Base-by-base conservation (phyloP, 805 yeast species). In the Jamesozyma spencerorum region DNA sequence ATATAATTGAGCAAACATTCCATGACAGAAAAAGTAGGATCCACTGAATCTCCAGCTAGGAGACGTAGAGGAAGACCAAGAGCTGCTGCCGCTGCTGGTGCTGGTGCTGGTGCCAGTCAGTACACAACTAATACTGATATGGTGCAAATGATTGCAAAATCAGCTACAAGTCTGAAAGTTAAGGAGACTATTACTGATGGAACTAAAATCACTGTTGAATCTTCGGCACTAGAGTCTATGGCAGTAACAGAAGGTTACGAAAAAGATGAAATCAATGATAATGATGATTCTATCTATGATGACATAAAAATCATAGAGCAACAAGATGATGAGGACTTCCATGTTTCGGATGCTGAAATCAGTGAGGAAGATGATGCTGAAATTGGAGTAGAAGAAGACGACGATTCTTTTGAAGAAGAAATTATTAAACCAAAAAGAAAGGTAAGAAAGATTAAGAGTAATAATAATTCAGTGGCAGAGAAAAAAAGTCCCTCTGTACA, bases 301-400 rank as follows among this genome's bases (percentile, higher is more conserved):
- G 31, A 33, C 15, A n/a, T n/a, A n/a, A n/a, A n/a, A n/a, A 17
- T 6, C 12, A 11, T 22, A 11, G 19, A 29, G 3, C 26, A 38
- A 20, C 12, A 8, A 4, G 12, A 22, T 14, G 34, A 37, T 10
- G 36, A 19, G 6, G 37, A 12, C 15, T 47, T 40, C 27, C 42
- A n/a, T 31, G 44, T 27, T n/a, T 47, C 42, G 3, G 46, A 50
- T 27, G 49, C 43, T 31, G 24, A 39, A 29, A 42, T n/a, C n/a
- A n/a, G 36, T 30, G 35, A 41, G 18, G 26, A 43, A 27, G 43
- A 40, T 13, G 49, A 42, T 8, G 45, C 47, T 18, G 50, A 46
- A 33, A 18, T 37, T 26, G 43, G 35, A 20, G 38, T 43, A n/a
- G 50, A 45, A n/a, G 51, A 43, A 18, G 48, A 45, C 18, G 44